These are phyloP conservation scores for Penicillium sp. DNA, from an alignment of 2,329 filamentous ascomycete genomes.

Conservation along the genomic window DNA sequence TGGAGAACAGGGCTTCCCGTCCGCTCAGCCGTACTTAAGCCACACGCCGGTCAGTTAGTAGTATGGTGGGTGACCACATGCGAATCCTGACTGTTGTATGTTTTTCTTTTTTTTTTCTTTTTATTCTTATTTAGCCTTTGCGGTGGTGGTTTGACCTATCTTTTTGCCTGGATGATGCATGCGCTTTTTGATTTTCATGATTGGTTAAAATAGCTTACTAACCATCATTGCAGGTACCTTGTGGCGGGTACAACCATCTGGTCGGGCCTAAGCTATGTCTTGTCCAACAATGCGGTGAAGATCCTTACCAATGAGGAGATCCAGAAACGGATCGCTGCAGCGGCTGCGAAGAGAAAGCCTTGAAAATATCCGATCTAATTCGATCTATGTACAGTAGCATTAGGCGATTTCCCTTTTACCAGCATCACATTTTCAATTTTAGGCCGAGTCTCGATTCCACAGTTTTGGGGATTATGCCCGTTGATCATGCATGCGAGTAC, in stretches of 20 bases:
- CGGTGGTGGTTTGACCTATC: not conserved
- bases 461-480: not conserved
- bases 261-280: conserved; percentile 91
- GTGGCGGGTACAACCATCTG: conserved; percentile 89
- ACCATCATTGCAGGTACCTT: conserved; percentile 61
- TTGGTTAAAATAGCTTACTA: not conserved
- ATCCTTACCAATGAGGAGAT: conserved; percentile 62
- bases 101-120: conserved; percentile 26
- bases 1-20: conserved; percentile 52
- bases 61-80: conserved; percentile 52
- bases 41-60: conserved; percentile 51
- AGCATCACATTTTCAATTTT: not conserved
- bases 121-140: not conserved
- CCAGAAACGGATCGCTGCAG: conserved; percentile 36
- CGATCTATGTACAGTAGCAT: conserved; percentile 6
- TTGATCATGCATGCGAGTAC: not conserved
- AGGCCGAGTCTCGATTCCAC: not conserved
- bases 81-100: conserved; percentile 50
- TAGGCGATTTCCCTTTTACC: not conserved
- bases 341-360: conserved; percentile 27
- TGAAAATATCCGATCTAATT: not conserved
- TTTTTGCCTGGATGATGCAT: not conserved
- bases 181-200: not conserved
- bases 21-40: conserved; percentile 52
- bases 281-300: conserved; percentile 86